Base-by-base conservation (phyloP, 2,329 filamentous ascomycete genomes). In the Parafenestella ontariensis region DNA sequence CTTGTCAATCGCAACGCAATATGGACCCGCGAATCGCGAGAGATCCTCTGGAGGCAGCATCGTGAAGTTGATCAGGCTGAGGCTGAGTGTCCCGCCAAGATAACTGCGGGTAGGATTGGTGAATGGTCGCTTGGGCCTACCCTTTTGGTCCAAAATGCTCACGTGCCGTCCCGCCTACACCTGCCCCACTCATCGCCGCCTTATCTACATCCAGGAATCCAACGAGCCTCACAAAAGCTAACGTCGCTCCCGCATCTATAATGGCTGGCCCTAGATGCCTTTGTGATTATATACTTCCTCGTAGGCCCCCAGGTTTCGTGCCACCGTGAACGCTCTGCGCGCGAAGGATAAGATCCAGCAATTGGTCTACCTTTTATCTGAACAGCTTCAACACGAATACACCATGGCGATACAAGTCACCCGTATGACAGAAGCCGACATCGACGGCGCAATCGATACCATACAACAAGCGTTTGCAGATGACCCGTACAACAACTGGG, bases 401-500 rank as follows among this genome's bases (percentile, higher is more conserved):
- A 72, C 52, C 1, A 77, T 78, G 75, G 39, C 71, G n/a, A 82
- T 89, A 68, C 71, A 83, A 57, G 82, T 90, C 52, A 76, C 79
- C 4, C 80, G 77, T 8, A 81, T 90, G 64, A 80, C 79, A 1
- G 79, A 85, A 61, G 67, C 72, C 44, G 87, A 90, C 61, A 89
- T 89, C 47, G 81, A 86, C 23, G 85, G 83, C 7, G 86, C 85
- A 20, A 83, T 89, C 46, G 81, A 83, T 34, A 87, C 85, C 40
- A 86, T 90, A 43, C 88, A 90, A 65, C 78, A 83, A 63, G 87
- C 87, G 0, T 90, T 90, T 68, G 82, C 81, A 5, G 80, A 86
- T 10, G 88, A 90, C 64, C 88, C 88, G 0, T 90, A 89, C 66
- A 87, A 86, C 63, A 76, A 78, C 18, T 90, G 87, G 87, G 81